Conservation (phyloP, 495 filamentous ascomycete genomes). For the Aspergillus mulundensis region DNA sequence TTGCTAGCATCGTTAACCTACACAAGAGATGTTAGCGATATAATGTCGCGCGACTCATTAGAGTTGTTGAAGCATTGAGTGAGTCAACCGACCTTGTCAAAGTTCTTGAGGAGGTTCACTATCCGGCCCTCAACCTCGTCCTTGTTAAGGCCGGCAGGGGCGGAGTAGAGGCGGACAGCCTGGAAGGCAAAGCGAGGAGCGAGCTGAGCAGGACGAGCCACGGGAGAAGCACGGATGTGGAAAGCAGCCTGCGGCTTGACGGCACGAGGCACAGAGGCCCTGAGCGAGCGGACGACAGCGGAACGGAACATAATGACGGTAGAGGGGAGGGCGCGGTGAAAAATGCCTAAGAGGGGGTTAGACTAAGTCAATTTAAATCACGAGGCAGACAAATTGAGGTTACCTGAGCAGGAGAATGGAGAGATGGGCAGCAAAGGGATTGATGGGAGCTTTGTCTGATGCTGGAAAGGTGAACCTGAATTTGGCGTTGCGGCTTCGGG, state of each 20-base stretch:
- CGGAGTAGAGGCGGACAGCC: constrained; percentile 78
- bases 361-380: neutral
- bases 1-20: constrained; percentile 73
- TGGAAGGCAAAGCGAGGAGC: constrained; percentile 50
- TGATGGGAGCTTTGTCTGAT: constrained; percentile 14
- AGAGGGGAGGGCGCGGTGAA: constrained; percentile 16
- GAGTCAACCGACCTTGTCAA: constrained; percentile 71
- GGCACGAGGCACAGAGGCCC: constrained; percentile 55
- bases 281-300: constrained; percentile 64
- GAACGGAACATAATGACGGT: constrained; percentile 75
- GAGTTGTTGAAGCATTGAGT: neutral
- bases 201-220: constrained; percentile 45
- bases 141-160: constrained; percentile 69
- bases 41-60: neutral
- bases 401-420: constrained; percentile 17
- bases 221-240: constrained; percentile 53
- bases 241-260: constrained; percentile 50
- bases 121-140: constrained; percentile 89
- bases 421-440: constrained; percentile 8
- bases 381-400: neutral
- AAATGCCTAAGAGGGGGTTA: neutral
- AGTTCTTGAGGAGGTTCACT: constrained; percentile 84
- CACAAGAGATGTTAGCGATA: constrained; percentile 13
- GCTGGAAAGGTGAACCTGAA: constrained; percentile 6
- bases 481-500: constrained; percentile 25